These are phyloP conservation scores for Aspergillus glaucus DNA, from an alignment of 2,329 filamentous ascomycete species.

Conservation along the genomic window DNA sequence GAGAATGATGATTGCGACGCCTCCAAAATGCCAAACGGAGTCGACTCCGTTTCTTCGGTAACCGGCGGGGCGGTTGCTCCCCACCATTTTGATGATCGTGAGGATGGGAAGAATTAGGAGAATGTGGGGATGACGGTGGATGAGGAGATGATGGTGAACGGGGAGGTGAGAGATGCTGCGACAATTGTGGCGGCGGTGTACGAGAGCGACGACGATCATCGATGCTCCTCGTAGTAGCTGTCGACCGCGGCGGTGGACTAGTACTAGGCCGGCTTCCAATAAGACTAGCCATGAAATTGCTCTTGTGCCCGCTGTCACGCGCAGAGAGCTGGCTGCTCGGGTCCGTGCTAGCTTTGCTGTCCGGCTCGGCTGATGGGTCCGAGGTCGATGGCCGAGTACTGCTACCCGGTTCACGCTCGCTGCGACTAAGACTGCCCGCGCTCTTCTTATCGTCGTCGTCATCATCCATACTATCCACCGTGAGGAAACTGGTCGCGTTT, in stretches of 20 bases:
- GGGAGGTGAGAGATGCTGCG: neutral
- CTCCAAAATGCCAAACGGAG: slow-evolving; percentile 39
- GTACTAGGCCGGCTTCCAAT: slow-evolving; percentile 17
- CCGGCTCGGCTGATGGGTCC: slow-evolving; percentile 6
- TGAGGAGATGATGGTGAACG: neutral
- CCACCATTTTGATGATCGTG: neutral
- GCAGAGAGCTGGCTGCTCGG: neutral
- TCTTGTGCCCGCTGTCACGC: slow-evolving; percentile 18
- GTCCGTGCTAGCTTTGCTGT: neutral
- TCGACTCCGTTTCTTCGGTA: slow-evolving; percentile 34
- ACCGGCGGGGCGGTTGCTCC: slow-evolving; percentile 11
- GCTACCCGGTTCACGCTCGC: slow-evolving; percentile 23
- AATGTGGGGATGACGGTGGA: neutral
- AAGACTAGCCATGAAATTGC: slow-evolving; percentile 12
- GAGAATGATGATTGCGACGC: slow-evolving; percentile 24
- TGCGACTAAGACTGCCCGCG: slow-evolving; percentile 20
- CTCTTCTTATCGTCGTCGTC: slow-evolving; percentile 17
- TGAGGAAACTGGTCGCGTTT: slow-evolving; percentile 41
- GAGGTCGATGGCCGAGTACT: slow-evolving; percentile 27
- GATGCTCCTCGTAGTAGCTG: slow-evolving; percentile 17
- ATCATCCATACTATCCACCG: slow-evolving; percentile 37
- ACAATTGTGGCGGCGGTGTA: too few relatives aligned
- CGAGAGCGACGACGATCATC: neutral
- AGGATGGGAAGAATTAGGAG: neutral
- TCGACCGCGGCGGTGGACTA: slow-evolving; percentile 17